phyloP scores from a whole-genome alignment of 371 early-diverging fungal species.

The Coemansia sp. region DNA sequence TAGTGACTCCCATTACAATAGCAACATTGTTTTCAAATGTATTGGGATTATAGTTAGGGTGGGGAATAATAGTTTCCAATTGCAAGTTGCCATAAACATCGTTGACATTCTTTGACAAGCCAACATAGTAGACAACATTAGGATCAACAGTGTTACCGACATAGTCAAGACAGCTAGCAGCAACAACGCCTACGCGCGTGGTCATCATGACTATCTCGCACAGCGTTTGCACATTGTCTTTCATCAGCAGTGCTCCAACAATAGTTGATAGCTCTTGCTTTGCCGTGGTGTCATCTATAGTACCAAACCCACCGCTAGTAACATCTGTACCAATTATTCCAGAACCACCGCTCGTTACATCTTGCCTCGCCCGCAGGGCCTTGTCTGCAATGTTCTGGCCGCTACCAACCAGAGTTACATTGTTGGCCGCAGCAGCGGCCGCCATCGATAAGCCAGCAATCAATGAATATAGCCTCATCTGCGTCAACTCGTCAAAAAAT shows the following conservation, averaged over 20 bases:
- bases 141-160: neutral
- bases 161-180: constrained; percentile 28
- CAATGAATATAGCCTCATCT: constrained; percentile 7
- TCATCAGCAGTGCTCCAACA: constrained; percentile 11
- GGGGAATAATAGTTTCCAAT: constrained; percentile 3
- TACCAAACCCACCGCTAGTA: neutral
- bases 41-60: constrained; percentile 21
- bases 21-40: constrained; percentile 39
- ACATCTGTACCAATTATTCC: neutral
- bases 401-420: neutral
- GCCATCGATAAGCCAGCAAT: constrained; percentile 14
- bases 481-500: neutral
- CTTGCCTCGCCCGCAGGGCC: neutral
- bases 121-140: neutral
- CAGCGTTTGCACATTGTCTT: constrained; percentile 11
- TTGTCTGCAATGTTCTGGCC: neutral
- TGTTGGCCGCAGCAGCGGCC: neutral
- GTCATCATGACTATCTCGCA: constrained; percentile 26
- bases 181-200: constrained; percentile 15
- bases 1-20: neutral
- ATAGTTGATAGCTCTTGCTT: constrained; percentile 1
- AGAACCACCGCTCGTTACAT: neutral
- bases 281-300: neutral
- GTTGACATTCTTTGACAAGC: constrained; percentile 1
- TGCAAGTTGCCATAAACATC: neutral